Conservation (phyloP, 495 filamentous ascomycete species). For the Hypoxylon lienhwacheense region DNA sequence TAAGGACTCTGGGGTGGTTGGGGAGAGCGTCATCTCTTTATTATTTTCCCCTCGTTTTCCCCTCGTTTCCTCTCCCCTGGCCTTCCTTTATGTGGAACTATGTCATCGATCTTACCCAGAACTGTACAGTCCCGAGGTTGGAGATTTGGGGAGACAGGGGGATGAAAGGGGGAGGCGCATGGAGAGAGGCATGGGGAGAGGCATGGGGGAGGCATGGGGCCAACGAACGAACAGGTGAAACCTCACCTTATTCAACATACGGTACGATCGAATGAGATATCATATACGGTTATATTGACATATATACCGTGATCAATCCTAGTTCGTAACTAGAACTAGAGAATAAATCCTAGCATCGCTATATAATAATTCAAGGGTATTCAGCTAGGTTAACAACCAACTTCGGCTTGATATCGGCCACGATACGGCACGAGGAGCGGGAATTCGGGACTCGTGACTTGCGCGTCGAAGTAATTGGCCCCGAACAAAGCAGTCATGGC, state of each 20-base stretch:
- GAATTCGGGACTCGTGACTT: slow-evolving; percentile 10
- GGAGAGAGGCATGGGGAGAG: no score
- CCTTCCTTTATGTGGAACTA: slow-evolving; percentile 3
- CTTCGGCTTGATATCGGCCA: slow-evolving; percentile 27
- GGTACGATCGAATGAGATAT: no score
- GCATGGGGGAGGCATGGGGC: no score
- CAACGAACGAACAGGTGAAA: no score
- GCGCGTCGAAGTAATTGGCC: slow-evolving; percentile 2
- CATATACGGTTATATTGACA: neutral
- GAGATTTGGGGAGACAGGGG: slow-evolving; percentile 25
- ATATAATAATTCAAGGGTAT: no score
- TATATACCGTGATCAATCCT: neutral
- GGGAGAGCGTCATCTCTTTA: slow-evolving; percentile 10
- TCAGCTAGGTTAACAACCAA: neutral
- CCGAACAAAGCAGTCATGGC: slow-evolving; percentile 5
- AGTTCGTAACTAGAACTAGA: no score
- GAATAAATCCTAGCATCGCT: no score
- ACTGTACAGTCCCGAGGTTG: slow-evolving; percentile 20
- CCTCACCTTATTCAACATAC: no score
- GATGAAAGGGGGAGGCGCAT: no score
- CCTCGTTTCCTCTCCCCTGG: neutral
- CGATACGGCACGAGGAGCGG: slow-evolving; percentile 24
- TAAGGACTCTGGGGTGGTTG: no score
- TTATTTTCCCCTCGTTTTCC: slow-evolving; percentile 2
- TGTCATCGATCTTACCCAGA: slow-evolving; percentile 21